These are phyloP conservation scores for Zygosaccharomyces gambellarensis DNA, from an alignment of 805 yeast species.

Conservation along the genomic window DNA sequence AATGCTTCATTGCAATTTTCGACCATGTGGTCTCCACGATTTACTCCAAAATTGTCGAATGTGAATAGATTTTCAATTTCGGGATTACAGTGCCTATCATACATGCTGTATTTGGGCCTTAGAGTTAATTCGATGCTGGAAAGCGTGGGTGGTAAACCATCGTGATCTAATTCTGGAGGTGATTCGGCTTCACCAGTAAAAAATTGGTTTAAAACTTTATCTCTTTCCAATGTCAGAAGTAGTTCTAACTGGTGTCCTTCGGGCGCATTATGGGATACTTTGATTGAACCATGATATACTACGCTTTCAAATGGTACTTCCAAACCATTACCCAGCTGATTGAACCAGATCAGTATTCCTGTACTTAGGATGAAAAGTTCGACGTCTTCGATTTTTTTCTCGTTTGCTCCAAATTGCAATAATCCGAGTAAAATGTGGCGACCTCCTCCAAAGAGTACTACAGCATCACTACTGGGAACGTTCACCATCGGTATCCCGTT, in stretches of 20 bases:
- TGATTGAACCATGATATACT: constrained; percentile 31
- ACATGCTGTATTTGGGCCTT: constrained; percentile 35
- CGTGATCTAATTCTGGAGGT: not conserved
- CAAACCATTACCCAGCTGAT: constrained; percentile 34
- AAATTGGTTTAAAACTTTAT: constrained; percentile 20
- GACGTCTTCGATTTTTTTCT: constrained; percentile 14
- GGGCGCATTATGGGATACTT: constrained; percentile 8
- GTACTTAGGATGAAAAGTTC: constrained; percentile 39
- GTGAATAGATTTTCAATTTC: constrained; percentile 36
- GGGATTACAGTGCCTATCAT: constrained; percentile 36
- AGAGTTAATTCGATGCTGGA: constrained; percentile 33
- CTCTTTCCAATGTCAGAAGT: constrained; percentile 28
- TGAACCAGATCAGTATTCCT: constrained; percentile 39
- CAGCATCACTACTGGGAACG: constrained; percentile 25
- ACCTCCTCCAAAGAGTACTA: constrained; percentile 41
- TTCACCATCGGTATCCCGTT: constrained; percentile 10
- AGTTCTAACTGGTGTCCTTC: constrained; percentile 30
- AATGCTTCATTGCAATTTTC: constrained; percentile 37
- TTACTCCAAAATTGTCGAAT: constrained; percentile 37
- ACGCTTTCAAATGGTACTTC: constrained; percentile 35
- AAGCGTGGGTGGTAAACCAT: constrained; percentile 10
- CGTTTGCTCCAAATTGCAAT: constrained; percentile 13
- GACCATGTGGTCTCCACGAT: constrained; percentile 39
- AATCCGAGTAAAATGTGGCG: constrained; percentile 32
- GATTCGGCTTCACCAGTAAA: constrained; percentile 16